phyloP scores from a whole-genome alignment of 164 flowering plant species.

The Vitis labrusca region DNA sequence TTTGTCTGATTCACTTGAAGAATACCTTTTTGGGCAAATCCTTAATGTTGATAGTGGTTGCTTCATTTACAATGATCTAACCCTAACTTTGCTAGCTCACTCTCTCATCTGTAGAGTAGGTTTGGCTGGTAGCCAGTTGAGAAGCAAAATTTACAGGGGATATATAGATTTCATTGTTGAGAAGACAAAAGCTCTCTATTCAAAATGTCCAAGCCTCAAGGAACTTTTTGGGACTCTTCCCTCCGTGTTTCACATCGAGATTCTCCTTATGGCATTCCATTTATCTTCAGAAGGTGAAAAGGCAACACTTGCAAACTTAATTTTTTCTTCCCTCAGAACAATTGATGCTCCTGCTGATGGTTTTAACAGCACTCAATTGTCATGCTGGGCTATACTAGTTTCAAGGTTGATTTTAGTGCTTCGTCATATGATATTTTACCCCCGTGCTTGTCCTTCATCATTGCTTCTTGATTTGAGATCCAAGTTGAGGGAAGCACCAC shows the following conservation, averaged over 20 bases:
- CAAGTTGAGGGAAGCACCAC: conserved; percentile 61
- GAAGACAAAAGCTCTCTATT: conserved; percentile 45
- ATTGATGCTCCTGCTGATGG: conserved; percentile 39
- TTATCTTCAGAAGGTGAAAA: conserved; percentile 69
- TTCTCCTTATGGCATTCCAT: conserved; percentile 88
- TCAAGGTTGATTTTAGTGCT: conserved; percentile 83
- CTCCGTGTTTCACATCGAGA: conserved; percentile 71
- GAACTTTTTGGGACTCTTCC: conserved; percentile 72
- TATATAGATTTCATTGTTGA: conserved; percentile 62
- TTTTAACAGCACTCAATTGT: conserved; percentile 46
- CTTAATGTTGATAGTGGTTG: conserved; percentile 60
- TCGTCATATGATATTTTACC: conserved; percentile 75
- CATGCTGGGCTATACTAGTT: conserved; percentile 80
- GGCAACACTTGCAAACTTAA: conserved; percentile 39
- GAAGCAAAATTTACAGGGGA: conserved; percentile 48
- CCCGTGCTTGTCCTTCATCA: conserved; percentile 63
- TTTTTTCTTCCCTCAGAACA: conserved; percentile 50
- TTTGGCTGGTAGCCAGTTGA: conserved; percentile 52
- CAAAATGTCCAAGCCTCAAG: conserved; percentile 37
- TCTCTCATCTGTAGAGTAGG: conserved; percentile 56
- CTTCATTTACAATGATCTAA: conserved; percentile 64
- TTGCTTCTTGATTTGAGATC: conserved; percentile 65
- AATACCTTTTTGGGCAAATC: conserved; percentile 63
- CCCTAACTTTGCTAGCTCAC: conserved; percentile 68
- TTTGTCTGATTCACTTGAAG: conserved; percentile 64